These are phyloP conservation scores for Clausena lansium DNA, from an alignment of 345 rosid genomes.

Conservation along the genomic window DNA sequence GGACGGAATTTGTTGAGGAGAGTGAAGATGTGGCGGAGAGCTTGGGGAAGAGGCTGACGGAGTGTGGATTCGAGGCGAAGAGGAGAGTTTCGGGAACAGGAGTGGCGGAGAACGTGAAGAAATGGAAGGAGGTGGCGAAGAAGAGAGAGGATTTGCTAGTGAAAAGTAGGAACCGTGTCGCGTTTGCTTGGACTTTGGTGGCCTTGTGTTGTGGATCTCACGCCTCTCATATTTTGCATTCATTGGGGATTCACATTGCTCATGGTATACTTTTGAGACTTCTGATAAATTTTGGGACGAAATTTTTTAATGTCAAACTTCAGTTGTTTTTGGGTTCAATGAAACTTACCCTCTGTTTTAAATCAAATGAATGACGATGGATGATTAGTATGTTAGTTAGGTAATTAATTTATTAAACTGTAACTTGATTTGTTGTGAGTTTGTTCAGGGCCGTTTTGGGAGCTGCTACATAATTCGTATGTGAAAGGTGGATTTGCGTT, in stretches of 20 bases:
- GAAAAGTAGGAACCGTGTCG: slow-evolving; percentile 81
- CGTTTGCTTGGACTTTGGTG: slow-evolving; percentile 92
- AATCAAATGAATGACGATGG: neutral
- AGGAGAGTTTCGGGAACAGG: slow-evolving; percentile 72
- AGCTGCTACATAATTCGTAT: slow-evolving; percentile 75
- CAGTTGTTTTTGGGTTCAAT: neutral
- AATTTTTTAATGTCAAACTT: neutral
- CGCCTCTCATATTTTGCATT: slow-evolving; percentile 80
- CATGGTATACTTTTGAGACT: slow-evolving; percentile 46
- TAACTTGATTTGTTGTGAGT: slow-evolving; percentile 17
- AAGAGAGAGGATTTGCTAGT: slow-evolving; percentile 76
- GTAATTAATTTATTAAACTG: neutral
- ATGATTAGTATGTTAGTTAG: neutral
- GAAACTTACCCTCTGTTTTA: neutral
- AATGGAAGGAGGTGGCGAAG: slow-evolving; percentile 73
- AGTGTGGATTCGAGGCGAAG: slow-evolving; percentile 79
- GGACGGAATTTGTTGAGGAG: slow-evolving; percentile 29
- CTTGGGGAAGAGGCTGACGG: slow-evolving; percentile 68
- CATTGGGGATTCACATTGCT: slow-evolving; percentile 80
- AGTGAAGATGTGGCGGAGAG: slow-evolving; percentile 48
- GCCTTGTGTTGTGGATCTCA: slow-evolving; percentile 96
- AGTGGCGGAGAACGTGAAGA: slow-evolving; percentile 71
- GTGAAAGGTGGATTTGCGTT: slow-evolving; percentile 80
- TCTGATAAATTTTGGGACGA: neutral
- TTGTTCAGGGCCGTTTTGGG: slow-evolving; percentile 65